Conservation (phyloP, 176 grass and related monocot species). For the Otatea glauca region DNA sequence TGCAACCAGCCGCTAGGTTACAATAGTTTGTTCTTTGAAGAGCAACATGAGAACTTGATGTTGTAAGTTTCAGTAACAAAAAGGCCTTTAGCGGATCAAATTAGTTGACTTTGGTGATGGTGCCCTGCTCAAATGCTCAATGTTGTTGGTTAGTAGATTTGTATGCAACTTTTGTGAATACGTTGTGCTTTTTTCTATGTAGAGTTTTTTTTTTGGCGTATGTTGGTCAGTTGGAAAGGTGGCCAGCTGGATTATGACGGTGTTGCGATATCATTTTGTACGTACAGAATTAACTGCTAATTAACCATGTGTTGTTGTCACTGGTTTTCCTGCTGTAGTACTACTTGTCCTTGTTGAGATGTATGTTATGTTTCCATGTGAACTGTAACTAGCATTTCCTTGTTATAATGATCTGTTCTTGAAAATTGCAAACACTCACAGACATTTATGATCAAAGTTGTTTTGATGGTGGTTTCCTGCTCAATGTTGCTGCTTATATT, state of each 20-base stretch:
- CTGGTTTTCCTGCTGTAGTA: conserved; percentile 3
- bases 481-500: neutral
- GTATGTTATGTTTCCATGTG: neutral
- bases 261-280: neutral
- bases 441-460: neutral
- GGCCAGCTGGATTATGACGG: neutral
- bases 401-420: conserved; percentile 10
- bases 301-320: neutral
- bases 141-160: no score
- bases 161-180: no score
- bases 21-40: no score
- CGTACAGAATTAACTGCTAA: neutral
- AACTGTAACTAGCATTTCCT: conserved; percentile 2
- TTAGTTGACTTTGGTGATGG: no score
- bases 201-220: no score
- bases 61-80: no score
- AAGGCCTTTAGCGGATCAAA: no score
- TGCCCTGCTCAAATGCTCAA: no score
- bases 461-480: neutral
- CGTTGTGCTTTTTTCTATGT: no score
- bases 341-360: neutral
- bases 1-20: no score
- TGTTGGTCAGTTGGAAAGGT: no score
- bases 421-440: neutral
- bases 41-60: no score